Evolutionary conservation across 768 basidiomycete species (phyloP), one percentile per base, ranked within the genome.

Genomic region (Megacollybia marginata): DNA sequence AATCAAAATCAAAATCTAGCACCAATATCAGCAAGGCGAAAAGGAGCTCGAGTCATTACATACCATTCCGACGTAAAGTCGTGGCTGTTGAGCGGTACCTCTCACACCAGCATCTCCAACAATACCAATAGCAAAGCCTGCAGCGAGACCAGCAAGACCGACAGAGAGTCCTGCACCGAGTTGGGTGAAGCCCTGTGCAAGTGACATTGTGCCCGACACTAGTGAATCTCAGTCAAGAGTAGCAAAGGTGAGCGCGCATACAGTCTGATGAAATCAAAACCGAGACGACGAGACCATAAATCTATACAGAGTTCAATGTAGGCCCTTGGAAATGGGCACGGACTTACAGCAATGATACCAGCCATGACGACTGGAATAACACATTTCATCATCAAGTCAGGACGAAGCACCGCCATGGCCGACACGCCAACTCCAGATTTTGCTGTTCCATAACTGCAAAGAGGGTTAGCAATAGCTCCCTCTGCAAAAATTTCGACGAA

Each of bases 31-130:
- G 44, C 19, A 3, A 48, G 33, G 44, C 23, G 34, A 33, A 38
- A 18, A n/a, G n/a, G 8, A 34, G 47, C 4, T 5, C 19, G 33
- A 11, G 42, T 2, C 44, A 31, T 46, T 32, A 62, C 80, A 6
- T 18, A 85, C 88, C 93, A 95, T 97, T 63, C 91, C 89, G 59
- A 96, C 92, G 69, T 87, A 95, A 57, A 96, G 74, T 59, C 90
- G 74, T 47, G 92, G 91, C 71, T 98, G 94, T 68, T 97, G 95
- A 43, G 94, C 95, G 48, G 94, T 96, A 52, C 95, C 96, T 43
- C 96, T 78, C 28, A 98, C 96, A 77, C 96, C 95, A 53, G 95
- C 94, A 65, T 99, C 96, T 64, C 96, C 96, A 51, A 98, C 96
- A 63, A 98, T 97, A 51, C 96, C 96, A 62, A 99, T 85, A 54